Conservation (phyloP, 768 basidiomycete species). For the Leccinellum luteum region DNA sequence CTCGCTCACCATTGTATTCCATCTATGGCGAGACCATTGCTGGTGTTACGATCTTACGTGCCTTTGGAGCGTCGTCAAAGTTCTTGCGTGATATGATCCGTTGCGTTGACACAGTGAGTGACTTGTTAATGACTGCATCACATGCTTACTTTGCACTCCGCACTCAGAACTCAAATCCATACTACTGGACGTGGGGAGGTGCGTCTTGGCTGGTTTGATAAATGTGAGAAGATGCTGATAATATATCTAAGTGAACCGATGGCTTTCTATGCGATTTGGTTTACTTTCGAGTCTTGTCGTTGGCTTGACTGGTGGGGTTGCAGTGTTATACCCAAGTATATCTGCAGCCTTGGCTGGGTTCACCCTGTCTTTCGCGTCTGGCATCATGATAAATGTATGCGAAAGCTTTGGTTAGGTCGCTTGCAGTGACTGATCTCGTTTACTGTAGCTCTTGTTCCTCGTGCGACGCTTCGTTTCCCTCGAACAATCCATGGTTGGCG, state of each 20-base stretch:
- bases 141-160: not conserved
- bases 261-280: conserved; percentile 88
- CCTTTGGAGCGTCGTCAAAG: conserved; percentile 87
- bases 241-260: conserved; percentile 68
- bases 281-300: conserved; percentile 69
- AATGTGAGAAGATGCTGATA: conserved; percentile 4
- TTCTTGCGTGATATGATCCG: conserved; percentile 82
- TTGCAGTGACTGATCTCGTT: conserved; percentile 17
- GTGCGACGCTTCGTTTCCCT: conserved; percentile 82
- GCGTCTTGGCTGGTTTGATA: conserved; percentile 12
- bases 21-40: conserved; percentile 52
- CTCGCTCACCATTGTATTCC: conserved; percentile 47
- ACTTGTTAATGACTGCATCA: not conserved
- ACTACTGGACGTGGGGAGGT: conserved; percentile 93
- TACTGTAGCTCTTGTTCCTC: conserved; percentile 54
- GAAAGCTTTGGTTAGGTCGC: not conserved
- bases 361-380: conserved; percentile 79
- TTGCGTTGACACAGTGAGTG: conserved; percentile 73
- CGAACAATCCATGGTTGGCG: conserved; percentile 86
- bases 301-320: conserved; percentile 66
- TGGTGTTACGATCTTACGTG: conserved; percentile 58
- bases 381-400: conserved; percentile 64
- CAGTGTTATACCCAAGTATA: conserved; percentile 66
- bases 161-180: conserved; percentile 60
- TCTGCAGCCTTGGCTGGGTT: conserved; percentile 85